phyloP scores from a whole-genome alignment of 352 stramenopile species.

The Pythium myriotylum region DNA sequence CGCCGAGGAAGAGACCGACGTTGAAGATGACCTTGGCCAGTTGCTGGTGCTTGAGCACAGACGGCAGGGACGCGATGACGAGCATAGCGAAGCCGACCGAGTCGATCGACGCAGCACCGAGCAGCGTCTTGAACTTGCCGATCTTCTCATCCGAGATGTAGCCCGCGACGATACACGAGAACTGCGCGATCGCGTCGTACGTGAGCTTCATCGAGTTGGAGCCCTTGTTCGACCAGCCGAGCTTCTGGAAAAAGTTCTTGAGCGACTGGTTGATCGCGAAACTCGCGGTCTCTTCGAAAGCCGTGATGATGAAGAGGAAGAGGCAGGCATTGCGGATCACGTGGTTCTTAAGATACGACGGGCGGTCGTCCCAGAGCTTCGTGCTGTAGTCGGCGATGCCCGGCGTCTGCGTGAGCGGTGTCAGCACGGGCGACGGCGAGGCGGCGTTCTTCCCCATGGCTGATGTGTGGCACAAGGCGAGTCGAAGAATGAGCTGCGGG shows the following conservation, averaged over 20 bases:
- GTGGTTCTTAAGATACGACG: conserved; percentile 17
- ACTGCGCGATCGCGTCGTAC: conserved; percentile 32
- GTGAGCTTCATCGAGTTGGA: conserved; percentile 38
- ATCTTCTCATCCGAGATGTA: conserved; percentile 36
- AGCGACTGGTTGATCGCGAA: conserved; percentile 37
- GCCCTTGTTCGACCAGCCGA: conserved; percentile 30
- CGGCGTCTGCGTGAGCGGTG: conserved; percentile 13
- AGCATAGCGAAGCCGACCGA: conserved; percentile 24
- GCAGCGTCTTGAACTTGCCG: conserved; percentile 34
- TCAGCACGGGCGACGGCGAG: conserved; percentile 25
- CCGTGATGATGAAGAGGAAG: conserved; percentile 30
- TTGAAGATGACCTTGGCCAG: conserved; percentile 27
- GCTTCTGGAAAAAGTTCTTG: conserved; percentile 36
- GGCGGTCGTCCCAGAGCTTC: conserved; percentile 18
- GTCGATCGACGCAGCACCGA: conserved; percentile 28
- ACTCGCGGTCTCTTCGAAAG: conserved; percentile 29
- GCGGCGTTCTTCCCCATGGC: conserved; percentile 15
- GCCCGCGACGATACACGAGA: conserved; percentile 27
- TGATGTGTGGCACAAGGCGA: background rate
- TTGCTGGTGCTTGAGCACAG: conserved; percentile 19
- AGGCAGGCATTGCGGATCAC: conserved; percentile 31
- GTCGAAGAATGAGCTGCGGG: conserved; percentile 10
- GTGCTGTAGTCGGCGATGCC: conserved; percentile 16
- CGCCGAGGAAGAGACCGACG: conserved; percentile 32
- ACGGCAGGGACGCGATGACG: conserved; percentile 27